Evolutionary conservation across 495 filamentous ascomycete species (phyloP), one percentile per base, ranked within the genome.

Genomic region (Xylaria scruposa): DNA sequence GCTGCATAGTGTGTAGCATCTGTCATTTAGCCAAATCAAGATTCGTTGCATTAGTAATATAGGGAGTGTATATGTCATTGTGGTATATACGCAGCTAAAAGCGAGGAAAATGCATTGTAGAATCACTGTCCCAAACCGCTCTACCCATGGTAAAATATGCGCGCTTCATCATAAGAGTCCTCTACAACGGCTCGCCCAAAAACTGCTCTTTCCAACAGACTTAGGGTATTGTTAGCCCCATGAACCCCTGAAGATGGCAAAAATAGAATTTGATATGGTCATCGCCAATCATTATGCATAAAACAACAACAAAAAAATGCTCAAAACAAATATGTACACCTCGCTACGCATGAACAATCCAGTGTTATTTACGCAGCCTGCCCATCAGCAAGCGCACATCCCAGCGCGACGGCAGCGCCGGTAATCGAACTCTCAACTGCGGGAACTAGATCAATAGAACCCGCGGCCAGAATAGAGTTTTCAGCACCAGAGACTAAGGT

Each of bases 401-500:
- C 85, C 24, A 88, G 82, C 24, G 88, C 88, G 7, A 91, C 88
- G 0, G 90, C 90, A 6, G 90, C 90, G 10, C 90, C 90, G 6
- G 88, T 83, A 61, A 92, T 78, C 6, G 88, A 88, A 72, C 88
- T 90, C 80, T 92, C 89, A 49, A 85, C 80, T 9, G 89, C 88
- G 29, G 84, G 80, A 31, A 88, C 85, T 26, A 92, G 78, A 21
- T 83, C 82, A 7, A 91, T 81, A 5, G 80, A 73, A 17, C 83
- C 82, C 3, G 75, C 47, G 9, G 68, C 47, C 44, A 54, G 60
- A 8, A 82, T 81, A 70, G 49, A 68, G 54, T 76, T 68, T 42
- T 66, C 64, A 46, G 70, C 80, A 12, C 64, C 71, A 0, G 73
- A 74, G 19, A 86, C 74, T 15, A 91, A 77, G 24, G 77, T 73